phyloP scores from a whole-genome alignment of 371 early-diverging fungal genomes.

The Saksenaea oblongispora region DNA sequence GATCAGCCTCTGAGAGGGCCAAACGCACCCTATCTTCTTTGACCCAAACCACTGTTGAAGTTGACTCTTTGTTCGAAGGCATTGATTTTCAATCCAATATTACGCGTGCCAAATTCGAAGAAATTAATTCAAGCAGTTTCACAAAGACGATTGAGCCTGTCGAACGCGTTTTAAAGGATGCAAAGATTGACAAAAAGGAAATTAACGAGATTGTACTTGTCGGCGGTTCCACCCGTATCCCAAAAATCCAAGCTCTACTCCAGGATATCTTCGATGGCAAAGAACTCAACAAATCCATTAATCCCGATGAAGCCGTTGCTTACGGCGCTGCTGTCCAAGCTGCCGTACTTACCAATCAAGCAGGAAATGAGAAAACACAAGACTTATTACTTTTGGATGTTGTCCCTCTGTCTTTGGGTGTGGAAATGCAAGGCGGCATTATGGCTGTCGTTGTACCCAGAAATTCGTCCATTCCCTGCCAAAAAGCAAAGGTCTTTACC shows the following conservation, averaged over 20 bases:
- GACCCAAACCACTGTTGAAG: conserved; percentile 81
- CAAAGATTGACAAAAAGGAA: conserved; percentile 88
- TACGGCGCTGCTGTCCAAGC: conserved; percentile 96
- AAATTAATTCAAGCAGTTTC: conserved; percentile 86
- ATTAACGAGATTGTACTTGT: conserved; percentile 98
- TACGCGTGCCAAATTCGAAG: conserved; percentile 94
- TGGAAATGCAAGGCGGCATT: conserved; percentile 88
- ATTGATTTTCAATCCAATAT: conserved; percentile 86
- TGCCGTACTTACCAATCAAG: conserved; percentile 80
- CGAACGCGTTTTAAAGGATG: conserved; percentile 84
- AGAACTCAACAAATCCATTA: conserved; percentile 84
- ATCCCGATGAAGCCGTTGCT: conserved; percentile 96
- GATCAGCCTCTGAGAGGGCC: conserved; percentile 94
- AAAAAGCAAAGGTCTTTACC: conserved; percentile 84
- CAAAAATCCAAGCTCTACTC: conserved; percentile 98
- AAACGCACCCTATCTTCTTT: conserved; percentile 94
- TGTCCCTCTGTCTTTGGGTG: conserved; percentile 83
- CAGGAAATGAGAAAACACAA: conserved; percentile 63
- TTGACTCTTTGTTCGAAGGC: conserved; percentile 90
- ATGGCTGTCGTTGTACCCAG: conserved; percentile 72
- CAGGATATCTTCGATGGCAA: conserved; percentile 92
- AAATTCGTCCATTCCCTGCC: conserved; percentile 87
- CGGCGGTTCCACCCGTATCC: conserved; percentile 99
- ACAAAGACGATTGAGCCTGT: conserved; percentile 82
- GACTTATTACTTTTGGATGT: conserved; percentile 81